Percentiles rank a stretch among this genome's conserved stretches.
phyloP scores from a whole-genome alignment of 192 early-diverging fungal genomes.

The Backusella liffmaniae region DNA sequence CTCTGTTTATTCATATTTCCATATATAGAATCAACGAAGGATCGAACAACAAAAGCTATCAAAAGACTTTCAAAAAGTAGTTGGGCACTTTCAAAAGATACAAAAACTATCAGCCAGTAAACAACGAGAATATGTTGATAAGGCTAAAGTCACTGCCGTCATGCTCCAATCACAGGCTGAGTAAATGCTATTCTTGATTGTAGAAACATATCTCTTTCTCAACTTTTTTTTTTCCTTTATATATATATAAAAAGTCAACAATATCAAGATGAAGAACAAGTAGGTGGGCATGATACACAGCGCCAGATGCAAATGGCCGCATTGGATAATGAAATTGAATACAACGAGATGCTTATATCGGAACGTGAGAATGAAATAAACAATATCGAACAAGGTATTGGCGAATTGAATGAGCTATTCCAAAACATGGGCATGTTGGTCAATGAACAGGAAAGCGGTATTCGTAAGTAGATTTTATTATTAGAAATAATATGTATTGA shows the following conservation, averaged over 20 bases:
- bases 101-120: slow-evolving; percentile 81
- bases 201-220: no score
- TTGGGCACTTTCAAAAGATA: slow-evolving; percentile 85
- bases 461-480: slow-evolving; percentile 53
- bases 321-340: slow-evolving; percentile 90
- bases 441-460: slow-evolving; percentile 91
- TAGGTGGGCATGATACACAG: slow-evolving; percentile 12
- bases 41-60: slow-evolving; percentile 91
- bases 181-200: not conserved
- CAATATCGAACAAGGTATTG: slow-evolving; percentile 90
- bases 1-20: not conserved
- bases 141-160: slow-evolving; percentile 53
- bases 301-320: slow-evolving; percentile 63
- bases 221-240: no score
- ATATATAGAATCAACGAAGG: slow-evolving; percentile 63
- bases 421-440: slow-evolving; percentile 93
- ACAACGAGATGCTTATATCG: slow-evolving; percentile 89
- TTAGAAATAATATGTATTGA: not conserved
- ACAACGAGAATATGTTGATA: slow-evolving; percentile 81
- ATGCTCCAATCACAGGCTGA: slow-evolving; percentile 29
- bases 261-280: not conserved
- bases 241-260: not conserved
- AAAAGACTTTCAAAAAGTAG: slow-evolving; percentile 91
- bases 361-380: slow-evolving; percentile 94
- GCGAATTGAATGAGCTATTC: slow-evolving; percentile 96